Conservation (phyloP, 192 early-diverging fungal species). For the Coemansia erecta region DNA sequence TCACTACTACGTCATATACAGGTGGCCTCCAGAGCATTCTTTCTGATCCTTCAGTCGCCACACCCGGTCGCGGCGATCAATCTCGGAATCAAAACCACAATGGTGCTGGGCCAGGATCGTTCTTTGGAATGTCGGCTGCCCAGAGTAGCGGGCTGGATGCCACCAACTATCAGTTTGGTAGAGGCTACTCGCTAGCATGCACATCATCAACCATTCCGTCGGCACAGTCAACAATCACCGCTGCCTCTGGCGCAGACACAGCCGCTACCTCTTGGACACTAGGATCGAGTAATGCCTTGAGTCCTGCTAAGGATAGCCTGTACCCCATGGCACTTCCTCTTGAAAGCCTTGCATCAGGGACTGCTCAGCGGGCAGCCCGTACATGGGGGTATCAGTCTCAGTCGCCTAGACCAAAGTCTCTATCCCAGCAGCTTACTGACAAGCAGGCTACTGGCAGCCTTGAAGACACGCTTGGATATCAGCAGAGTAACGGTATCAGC, state of each 20-base stretch:
- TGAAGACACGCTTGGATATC: too few species aligned
- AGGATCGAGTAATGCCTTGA: not conserved
- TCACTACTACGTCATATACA: constrained; percentile 7
- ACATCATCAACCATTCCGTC: constrained; percentile 8
- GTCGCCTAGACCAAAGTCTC: not conserved
- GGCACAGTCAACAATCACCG: not conserved
- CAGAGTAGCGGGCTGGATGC: too few species aligned
- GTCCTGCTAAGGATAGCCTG: constrained; percentile 16
- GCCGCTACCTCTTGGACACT: constrained; percentile 16
- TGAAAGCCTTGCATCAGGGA: not conserved
- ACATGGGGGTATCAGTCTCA: constrained; percentile 4
- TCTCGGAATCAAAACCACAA: too few species aligned
- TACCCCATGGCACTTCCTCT: constrained; percentile 43
- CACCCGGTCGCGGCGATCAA: too few species aligned
- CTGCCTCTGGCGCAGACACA: not conserved
- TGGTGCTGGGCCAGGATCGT: too few species aligned
- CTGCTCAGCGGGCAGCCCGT: constrained; percentile 7
- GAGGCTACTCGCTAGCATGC: too few species aligned
- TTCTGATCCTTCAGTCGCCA: not conserved
- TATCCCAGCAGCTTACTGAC: too few species aligned
- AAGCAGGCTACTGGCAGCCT: too few species aligned
- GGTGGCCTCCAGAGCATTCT: constrained; percentile 19
- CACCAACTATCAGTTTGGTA: too few species aligned
- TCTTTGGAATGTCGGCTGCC: too few species aligned
- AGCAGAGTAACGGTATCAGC: too few species aligned